phyloP scores from a whole-genome alignment of 208 protist species.

The Plasmodiophora brassicae region DNA sequence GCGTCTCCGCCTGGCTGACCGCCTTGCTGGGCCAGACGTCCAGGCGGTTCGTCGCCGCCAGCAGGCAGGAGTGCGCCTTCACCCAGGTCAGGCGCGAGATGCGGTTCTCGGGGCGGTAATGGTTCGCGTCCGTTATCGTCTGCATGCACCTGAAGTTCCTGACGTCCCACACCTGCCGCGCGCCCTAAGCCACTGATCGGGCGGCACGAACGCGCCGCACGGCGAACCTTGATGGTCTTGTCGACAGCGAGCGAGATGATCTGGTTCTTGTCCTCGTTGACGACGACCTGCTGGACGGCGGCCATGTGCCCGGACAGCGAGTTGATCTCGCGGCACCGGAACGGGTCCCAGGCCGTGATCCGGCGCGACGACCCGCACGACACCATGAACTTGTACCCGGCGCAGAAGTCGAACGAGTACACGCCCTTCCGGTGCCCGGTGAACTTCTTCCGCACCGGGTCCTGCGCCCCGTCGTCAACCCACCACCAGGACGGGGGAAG shows the following conservation, averaged over 20 bases:
- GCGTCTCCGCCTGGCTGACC: background rate
- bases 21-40: background rate
- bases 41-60: conserved; percentile 32
- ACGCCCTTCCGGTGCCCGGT: conserved; percentile 29
- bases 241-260: conserved; percentile 35
- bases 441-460: background rate
- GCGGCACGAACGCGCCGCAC: background rate
- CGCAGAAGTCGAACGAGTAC: conserved; percentile 31
- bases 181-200: background rate
- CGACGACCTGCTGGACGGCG: conserved; percentile 29
- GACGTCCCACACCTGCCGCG: conserved; percentile 43
- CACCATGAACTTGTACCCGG: conserved; percentile 30
- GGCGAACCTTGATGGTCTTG: conserved; percentile 28
- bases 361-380: conserved; percentile 27
- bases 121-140: conserved; percentile 27
- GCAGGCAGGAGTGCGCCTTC: background rate
- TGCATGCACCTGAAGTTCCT: conserved; percentile 34
- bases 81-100: conserved; percentile 27
- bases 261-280: conserved; percentile 37
- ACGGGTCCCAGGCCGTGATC: conserved; percentile 37
- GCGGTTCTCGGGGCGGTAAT: conserved; percentile 37
- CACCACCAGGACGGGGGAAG: no score
- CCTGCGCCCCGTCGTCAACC: no score
- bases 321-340: background rate
- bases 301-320: conserved; percentile 37